Base-by-base conservation (phyloP, 2,329 filamentous ascomycete species). In the Cytospora leucostoma region DNA sequence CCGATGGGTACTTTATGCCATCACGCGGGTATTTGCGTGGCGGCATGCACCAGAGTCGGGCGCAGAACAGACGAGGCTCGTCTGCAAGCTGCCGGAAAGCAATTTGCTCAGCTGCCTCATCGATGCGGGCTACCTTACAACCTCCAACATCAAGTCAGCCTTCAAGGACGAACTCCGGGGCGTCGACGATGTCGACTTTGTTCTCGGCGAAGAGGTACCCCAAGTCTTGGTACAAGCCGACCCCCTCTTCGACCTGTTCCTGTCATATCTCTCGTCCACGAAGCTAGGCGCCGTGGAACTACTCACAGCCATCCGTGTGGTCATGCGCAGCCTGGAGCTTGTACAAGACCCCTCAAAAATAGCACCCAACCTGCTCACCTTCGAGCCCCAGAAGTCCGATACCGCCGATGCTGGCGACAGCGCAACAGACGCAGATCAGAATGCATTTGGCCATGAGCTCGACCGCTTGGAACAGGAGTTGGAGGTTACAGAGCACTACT, bases 241-340 rank as follows among this genome's bases (percentile, higher is more conserved):
- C 69, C 84, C 86, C 3, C 86, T 87, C 38, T 82, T 92, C 73
- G 84, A 87, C 57, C 77, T 92, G 2, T 79, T 93, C 47, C 80
- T 88, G 51, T 83, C 82, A 61, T 85, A 91, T 64, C 78, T 93
- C 7, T 84, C 85, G 47, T 82, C 83, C 7, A 89, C 88, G 8
- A 84, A 86, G 69, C 80, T 92, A 19, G 85, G 86, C 4, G 79
- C 89, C 49, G 76, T 82, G 4, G 90, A 93, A 71, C 79, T 93
- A 7, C 80, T 92, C 2, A 78, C 88, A 62, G 84, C 87, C 4
- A 83, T 93, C 59, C 83, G 86, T 59, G 76, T 84, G 2, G 78
- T 93, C 17, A 89, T 93, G 78, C 81, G 85, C 54, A 92, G 87
- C 68, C 81, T 93, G 49, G 88, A 89, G 65, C 73, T 87, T 38